These are phyloP conservation scores for Emergomyces orientalis DNA, from an alignment of 2,329 filamentous ascomycete species.

Conservation along the genomic window DNA sequence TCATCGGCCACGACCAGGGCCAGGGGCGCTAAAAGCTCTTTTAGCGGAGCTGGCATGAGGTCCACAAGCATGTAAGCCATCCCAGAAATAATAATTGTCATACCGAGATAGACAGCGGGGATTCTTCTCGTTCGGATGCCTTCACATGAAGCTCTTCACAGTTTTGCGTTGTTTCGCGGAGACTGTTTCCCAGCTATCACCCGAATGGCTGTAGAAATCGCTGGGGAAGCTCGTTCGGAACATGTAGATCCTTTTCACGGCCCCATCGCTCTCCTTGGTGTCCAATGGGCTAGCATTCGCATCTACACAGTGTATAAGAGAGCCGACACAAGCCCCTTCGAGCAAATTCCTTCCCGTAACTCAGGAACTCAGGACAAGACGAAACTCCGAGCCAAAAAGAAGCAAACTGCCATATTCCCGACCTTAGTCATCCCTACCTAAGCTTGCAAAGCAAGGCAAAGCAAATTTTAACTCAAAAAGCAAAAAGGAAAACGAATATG, in stretches of 20 bases:
- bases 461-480: not conserved
- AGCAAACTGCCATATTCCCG: not conserved
- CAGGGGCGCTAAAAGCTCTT: not conserved
- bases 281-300: not conserved
- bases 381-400: not conserved
- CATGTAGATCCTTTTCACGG: not conserved
- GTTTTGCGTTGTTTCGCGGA: not conserved
- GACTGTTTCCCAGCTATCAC: not conserved
- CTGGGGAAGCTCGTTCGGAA: not conserved
- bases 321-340: not conserved
- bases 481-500: not conserved
- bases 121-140: not conserved
- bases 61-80: not conserved
- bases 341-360: not conserved
- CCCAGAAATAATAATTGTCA: not conserved
- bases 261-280: not conserved
- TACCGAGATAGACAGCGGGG: conserved; percentile 1
- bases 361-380: not conserved
- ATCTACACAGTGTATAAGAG: conserved; percentile 1
- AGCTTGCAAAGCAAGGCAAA: not conserved
- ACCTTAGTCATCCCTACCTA: not conserved
- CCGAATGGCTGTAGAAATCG: not conserved
- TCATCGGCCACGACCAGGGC: not conserved
- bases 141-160: not conserved
- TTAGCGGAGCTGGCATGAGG: not conserved